Conservation (phyloP, 1,139 yeast species). For the Suhomyces kunorum region DNA sequence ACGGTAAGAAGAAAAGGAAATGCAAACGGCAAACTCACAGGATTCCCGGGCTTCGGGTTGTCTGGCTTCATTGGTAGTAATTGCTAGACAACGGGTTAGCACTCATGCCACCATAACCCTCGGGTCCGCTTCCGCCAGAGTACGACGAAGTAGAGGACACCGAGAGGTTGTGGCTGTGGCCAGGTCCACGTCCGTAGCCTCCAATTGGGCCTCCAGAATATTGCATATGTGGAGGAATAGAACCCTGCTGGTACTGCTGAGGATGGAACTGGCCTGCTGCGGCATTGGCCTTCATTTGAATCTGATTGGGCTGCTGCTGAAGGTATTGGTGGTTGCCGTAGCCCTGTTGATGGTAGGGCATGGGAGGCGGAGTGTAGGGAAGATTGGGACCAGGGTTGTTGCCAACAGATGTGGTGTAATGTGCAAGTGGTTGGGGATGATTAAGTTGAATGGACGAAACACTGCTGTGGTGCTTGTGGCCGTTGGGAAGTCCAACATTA, state of each 20-base stretch:
- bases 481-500: constrained; percentile 1
- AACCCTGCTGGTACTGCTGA: constrained; percentile 2
- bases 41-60: too few species aligned
- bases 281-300: constrained; percentile 1
- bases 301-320: constrained; percentile 6
- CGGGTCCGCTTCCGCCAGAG: constrained; percentile 1
- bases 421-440: constrained; percentile 13
- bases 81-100: constrained; percentile 8
- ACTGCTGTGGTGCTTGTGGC: constrained; percentile 12
- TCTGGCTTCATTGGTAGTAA: constrained; percentile 5
- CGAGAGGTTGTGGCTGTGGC: constrained; percentile 8
- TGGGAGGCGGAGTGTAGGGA: constrained; percentile 9
- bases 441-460: constrained; percentile 14
- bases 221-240: constrained; percentile 7
- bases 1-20: constrained; percentile 4
- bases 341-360: constrained; percentile 5
- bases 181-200: constrained; percentile 3
- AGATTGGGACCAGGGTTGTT: neutral
- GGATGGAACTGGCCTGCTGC: neutral
- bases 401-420: constrained; percentile 11
- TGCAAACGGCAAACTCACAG: constrained; percentile 7
- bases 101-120: constrained; percentile 5
- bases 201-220: neutral
- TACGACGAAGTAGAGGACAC: constrained; percentile 10
- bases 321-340: constrained; percentile 5